Percentiles rank a stretch among this genome's conserved stretches.
These are phyloP conservation scores for Tillandsia leiboldiana DNA, from an alignment of 176 grass and related monocot species.

Conservation along the genomic window DNA sequence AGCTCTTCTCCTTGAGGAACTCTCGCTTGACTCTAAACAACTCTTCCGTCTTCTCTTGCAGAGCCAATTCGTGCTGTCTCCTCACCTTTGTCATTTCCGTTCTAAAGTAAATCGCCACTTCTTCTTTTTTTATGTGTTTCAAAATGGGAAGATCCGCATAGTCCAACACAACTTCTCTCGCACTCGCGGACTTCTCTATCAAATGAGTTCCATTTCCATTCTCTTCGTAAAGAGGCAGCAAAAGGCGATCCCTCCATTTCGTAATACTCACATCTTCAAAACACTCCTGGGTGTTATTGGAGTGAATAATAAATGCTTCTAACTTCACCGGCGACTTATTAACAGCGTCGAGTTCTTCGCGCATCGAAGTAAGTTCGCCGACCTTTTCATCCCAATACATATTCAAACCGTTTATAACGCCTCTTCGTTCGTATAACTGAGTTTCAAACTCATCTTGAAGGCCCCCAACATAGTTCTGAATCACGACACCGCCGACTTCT, in stretches of 20 bases:
- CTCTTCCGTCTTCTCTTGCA: conserved; percentile 97
- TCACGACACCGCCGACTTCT: conserved; percentile 54
- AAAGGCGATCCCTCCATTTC: conserved; percentile 57
- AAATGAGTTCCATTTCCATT: conserved; percentile 26
- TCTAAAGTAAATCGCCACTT: conserved; percentile 72
- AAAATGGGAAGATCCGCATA: conserved; percentile 65
- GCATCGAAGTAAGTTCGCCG: conserved; percentile 42
- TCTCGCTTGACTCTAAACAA: conserved; percentile 87
- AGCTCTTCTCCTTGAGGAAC: conserved; percentile 48
- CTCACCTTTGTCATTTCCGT: conserved; percentile 88
- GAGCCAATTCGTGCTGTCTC: conserved; percentile 60
- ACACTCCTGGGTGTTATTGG: conserved; percentile 29
- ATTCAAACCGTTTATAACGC: conserved; percentile 41
- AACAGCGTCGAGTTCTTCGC: conserved; percentile 67
- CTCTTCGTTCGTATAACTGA: conserved; percentile 49
- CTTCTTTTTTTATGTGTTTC: conserved; percentile 61
- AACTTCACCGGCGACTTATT: conserved; percentile 39
- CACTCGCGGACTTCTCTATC: conserved; percentile 41
- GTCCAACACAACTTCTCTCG: conserved; percentile 58
- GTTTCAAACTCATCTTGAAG: conserved; percentile 65
- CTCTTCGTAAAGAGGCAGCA: conserved; percentile 26
- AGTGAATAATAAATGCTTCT: conserved; percentile 24
- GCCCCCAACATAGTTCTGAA: conserved; percentile 51
- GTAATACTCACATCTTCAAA: conserved; percentile 38
- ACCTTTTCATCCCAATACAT: conserved; percentile 61